Conservation (phyloP, 2,329 filamentous ascomycete genomes). For the Rhexocercosporidium sp. region DNA sequence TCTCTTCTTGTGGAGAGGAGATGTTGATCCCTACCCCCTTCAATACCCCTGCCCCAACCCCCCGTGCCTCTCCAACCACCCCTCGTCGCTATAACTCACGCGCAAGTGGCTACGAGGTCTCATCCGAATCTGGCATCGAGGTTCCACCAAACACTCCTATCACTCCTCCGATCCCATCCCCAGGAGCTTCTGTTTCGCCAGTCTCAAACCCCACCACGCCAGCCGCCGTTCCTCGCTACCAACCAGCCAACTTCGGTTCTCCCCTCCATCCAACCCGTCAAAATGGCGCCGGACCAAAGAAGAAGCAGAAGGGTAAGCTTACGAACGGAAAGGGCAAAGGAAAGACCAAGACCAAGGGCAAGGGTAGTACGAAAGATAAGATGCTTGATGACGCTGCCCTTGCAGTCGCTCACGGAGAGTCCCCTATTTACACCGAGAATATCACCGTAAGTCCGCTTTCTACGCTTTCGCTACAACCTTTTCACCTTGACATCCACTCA, state of each 20-base stretch:
- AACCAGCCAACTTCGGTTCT: background rate
- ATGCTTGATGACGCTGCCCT: background rate
- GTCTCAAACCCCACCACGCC: background rate
- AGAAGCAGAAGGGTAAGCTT: slow-evolving; percentile 6
- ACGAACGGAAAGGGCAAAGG: background rate
- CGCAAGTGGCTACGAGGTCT: background rate
- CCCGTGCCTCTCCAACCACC: background rate
- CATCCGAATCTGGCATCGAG: background rate
- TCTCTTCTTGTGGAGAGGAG: slow-evolving; percentile 5
- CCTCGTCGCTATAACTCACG: background rate
- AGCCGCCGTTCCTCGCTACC: background rate
- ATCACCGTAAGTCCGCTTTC: slow-evolving; percentile 6
- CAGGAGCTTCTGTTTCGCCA: background rate
- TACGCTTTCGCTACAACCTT: background rate
- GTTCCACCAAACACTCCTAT: background rate
- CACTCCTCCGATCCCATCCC: background rate
- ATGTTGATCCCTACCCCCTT: background rate
- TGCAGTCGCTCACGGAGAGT: slow-evolving; percentile 2
- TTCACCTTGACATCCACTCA: no score
- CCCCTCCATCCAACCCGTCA: background rate
- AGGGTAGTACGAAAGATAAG: slow-evolving; percentile 7
- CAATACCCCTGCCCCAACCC: slow-evolving; percentile 2
- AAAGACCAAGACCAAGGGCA: background rate
- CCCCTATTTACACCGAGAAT: slow-evolving; percentile 4
- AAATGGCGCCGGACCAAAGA: slow-evolving; percentile 8